Base-by-base conservation (phyloP, 2,329 filamentous ascomycete species). In the Ampelomyces quisqualis region DNA sequence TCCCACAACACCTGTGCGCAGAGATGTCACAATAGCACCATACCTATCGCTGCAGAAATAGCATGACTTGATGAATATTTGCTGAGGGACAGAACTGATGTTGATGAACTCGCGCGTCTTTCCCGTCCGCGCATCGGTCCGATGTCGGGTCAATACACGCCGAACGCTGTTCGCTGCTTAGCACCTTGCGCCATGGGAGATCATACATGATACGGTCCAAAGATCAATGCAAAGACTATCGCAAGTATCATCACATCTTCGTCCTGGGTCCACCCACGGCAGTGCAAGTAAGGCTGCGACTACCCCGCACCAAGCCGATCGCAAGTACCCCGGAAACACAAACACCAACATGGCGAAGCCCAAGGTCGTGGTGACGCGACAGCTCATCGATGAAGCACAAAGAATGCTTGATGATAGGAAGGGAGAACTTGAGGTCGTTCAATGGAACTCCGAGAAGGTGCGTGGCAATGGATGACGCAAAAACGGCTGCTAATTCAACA, bases 291-390 rank as follows among this genome's bases (percentile, higher is more conserved):
- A 27, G 18, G 17, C 30, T 13, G 18, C 23, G 20, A 14, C 38
- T 48, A 52, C 51, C 50, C 51, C 54, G 50, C 50, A 38, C 34
- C 41, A 24, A 36, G 31, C 52, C 52, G 50, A 50, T 45, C 27
- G 36, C 50, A 31, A 41, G 42, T 10, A 46, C 37, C 36, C 43
- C 44, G 14, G 37, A 44, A 43, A 34, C 40, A 42, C 43, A 30
- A 28, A 30, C 40, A 42, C 39, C 20, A 51, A 38, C 17, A 64
- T 62, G 58, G 30, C 52, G 10, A 52, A 50, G 27, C 35, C 33
- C 4, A 64, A 64, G 30, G 58, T 65, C 9, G 49, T 65, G 4
- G 54, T 65, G 9, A 65, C 61, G 8, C 58, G 61, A 3, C 40
- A 58, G 15, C 38, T 65, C 7, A 52, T 54, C 13, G 49, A 53